These are phyloP conservation scores for Talinum fruticosum DNA, from an alignment of 148 eudicot species.

Conservation along the genomic window DNA sequence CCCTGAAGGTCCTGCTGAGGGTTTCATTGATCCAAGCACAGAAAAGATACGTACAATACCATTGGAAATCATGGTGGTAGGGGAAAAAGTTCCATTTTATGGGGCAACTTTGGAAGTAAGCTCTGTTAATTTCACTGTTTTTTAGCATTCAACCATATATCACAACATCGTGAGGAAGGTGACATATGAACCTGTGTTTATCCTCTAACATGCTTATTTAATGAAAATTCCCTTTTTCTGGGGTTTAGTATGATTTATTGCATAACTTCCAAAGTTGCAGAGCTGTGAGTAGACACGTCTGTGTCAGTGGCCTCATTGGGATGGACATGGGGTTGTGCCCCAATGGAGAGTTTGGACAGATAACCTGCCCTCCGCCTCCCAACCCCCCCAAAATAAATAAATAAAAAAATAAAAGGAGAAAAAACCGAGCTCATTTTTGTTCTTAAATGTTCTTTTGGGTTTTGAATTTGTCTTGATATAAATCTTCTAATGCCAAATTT, in stretches of 20 bases:
- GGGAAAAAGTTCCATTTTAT: slow-evolving; percentile 84
- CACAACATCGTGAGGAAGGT: background rate
- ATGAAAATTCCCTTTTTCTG: too few relatives aligned
- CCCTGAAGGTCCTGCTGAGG: slow-evolving; percentile 98
- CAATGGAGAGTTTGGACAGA: background rate
- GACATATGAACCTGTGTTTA: too few relatives aligned
- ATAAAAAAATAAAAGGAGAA: background rate
- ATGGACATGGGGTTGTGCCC: background rate
- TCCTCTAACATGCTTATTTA: too few relatives aligned
- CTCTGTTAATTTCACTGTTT: slow-evolving; percentile 13
- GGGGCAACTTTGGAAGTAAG: slow-evolving; percentile 92
- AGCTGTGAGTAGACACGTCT: too few relatives aligned
- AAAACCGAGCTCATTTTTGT: background rate
- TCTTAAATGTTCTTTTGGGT: background rate
- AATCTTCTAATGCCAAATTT: slow-evolving; percentile 1
- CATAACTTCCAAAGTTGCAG: too few relatives aligned
- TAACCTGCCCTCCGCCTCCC: background rate
- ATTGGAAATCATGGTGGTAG: slow-evolving; percentile 82
- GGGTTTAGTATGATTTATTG: too few relatives aligned
- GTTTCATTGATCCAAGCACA: slow-evolving; percentile 96
- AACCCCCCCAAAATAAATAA: background rate
- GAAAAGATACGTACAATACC: slow-evolving; percentile 93
- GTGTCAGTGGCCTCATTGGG: background rate
- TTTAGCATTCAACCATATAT: background rate
- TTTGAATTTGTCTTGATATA: background rate